phyloP scores from a whole-genome alignment of 2,329 filamentous ascomycete genomes.

The Aspergillus alliaceus region DNA sequence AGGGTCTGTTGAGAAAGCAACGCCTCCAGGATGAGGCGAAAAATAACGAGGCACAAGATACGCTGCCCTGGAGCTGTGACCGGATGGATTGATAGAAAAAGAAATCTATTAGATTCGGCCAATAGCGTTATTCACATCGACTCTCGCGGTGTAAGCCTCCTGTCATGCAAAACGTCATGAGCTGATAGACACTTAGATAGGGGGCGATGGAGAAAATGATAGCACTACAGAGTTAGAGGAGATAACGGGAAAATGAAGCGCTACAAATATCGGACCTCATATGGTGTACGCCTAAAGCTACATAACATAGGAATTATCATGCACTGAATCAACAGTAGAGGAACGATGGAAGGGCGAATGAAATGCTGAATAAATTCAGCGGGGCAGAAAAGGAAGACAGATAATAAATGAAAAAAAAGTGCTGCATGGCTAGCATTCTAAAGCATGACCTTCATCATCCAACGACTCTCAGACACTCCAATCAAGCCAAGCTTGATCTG shows the following conservation, averaged over 20 bases:
- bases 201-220: not conserved
- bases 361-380: not conserved
- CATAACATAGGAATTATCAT: not conserved
- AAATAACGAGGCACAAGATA: not conserved
- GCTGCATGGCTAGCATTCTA: not conserved
- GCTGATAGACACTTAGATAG: too few species aligned
- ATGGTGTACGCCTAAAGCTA: not conserved
- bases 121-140: not conserved
- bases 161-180: not conserved
- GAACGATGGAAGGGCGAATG: not conserved
- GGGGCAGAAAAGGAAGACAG: not conserved
- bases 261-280: not conserved
- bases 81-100: not conserved
- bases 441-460: not conserved
- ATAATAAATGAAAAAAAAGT: not conserved
- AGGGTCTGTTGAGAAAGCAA: slow-evolving; percentile 40
- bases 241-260: not conserved
- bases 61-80: not conserved
- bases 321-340: not conserved
- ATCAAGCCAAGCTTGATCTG: not conserved
- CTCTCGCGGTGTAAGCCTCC: too few species aligned
- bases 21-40: slow-evolving; percentile 17
- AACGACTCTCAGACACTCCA: not conserved
- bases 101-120: not conserved
- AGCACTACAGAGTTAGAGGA: not conserved